A percentile compares a stretch with the other conserved stretches of the same genome.
Evolutionary conservation across 768 basidiomycete genomes (phyloP).

Genomic region (Xerocomellus dryophilus): DNA sequence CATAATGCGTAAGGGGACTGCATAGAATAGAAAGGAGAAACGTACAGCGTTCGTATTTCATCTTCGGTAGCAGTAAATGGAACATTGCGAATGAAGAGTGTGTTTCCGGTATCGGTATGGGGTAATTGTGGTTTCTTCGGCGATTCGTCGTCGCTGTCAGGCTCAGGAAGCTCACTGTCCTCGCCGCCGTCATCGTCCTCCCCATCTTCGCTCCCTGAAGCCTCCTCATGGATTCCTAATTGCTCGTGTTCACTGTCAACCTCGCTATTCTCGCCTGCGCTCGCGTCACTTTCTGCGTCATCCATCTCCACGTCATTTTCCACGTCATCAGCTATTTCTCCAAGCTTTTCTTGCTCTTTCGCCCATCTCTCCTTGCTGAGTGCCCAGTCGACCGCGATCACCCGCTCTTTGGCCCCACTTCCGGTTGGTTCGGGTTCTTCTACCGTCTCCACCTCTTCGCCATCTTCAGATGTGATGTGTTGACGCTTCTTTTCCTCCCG

Average conservation of each 20-base stretch:
- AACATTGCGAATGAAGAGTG: slow-evolving; percentile 91
- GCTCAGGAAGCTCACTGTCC: slow-evolving; percentile 15
- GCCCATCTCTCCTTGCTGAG: slow-evolving; percentile 92
- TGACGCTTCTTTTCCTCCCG: slow-evolving; percentile 47
- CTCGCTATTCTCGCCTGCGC: slow-evolving; percentile 24
- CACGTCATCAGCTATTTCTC: slow-evolving; percentile 26
- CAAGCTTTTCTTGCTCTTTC: slow-evolving; percentile 63
- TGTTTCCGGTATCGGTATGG: slow-evolving; percentile 82
- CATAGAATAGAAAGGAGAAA: slow-evolving; percentile 1
- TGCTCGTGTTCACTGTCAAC: slow-evolving; percentile 40
- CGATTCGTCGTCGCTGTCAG: slow-evolving; percentile 34
- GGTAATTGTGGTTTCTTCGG: slow-evolving; percentile 69
- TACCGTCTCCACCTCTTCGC: slow-evolving; percentile 36
- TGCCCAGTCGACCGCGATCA: slow-evolving; percentile 95
- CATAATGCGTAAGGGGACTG: neutral
- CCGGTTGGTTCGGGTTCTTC: slow-evolving; percentile 34
- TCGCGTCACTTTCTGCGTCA: slow-evolving; percentile 27
- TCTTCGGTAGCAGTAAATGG: slow-evolving; percentile 92
- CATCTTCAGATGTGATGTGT: slow-evolving; percentile 30
- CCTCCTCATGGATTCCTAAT: slow-evolving; percentile 43
- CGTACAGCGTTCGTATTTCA: slow-evolving; percentile 81
- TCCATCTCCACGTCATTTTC: slow-evolving; percentile 32
- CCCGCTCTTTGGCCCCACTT: slow-evolving; percentile 47
- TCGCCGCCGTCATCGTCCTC: slow-evolving; percentile 28
- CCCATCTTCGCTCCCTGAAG: slow-evolving; percentile 30